These are phyloP conservation scores for Phytophthora agathidicida DNA, from an alignment of 352 stramenopile genomes.

Conservation along the genomic window DNA sequence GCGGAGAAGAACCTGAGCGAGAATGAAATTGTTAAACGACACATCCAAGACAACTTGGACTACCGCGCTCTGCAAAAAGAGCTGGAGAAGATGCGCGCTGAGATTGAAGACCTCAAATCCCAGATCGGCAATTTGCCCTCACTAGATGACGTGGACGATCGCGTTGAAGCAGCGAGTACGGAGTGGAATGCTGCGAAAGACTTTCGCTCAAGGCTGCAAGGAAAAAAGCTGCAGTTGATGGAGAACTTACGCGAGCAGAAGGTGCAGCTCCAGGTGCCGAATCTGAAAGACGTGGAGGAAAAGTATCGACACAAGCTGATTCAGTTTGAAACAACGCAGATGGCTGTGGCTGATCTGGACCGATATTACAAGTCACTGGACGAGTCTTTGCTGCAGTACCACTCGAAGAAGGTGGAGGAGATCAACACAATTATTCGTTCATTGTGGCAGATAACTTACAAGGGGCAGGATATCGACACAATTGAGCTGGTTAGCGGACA, in stretches of 20 bases:
- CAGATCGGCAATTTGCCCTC: constrained; percentile 63
- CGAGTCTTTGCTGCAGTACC: constrained; percentile 96
- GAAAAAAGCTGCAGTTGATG: constrained; percentile 61
- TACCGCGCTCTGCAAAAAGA: constrained; percentile 64
- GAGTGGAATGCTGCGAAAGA: constrained; percentile 39
- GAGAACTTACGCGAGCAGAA: constrained; percentile 69
- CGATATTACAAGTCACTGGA: constrained; percentile 97
- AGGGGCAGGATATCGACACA: constrained; percentile 99
- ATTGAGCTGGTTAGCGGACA: constrained; percentile 98
- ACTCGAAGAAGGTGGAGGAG: constrained; percentile 98
- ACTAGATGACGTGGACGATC: constrained; percentile 54
- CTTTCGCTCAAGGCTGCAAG: constrained; percentile 43
- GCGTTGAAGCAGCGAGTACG: constrained; percentile 41
- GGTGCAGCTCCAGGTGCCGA: constrained; percentile 51
- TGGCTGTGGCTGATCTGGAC: constrained; percentile 97
- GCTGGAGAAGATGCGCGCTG: constrained; percentile 39
- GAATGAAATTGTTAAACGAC: constrained; percentile 65
- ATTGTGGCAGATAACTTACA: constrained; percentile 99
- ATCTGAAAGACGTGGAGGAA: constrained; percentile 95
- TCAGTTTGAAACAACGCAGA: constrained; percentile 95
- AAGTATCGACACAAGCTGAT: constrained; percentile 95
- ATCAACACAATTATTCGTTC: constrained; percentile 99
- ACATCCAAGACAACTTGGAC: constrained; percentile 83
- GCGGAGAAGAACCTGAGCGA: constrained; percentile 46
- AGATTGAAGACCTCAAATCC: constrained; percentile 42